These are phyloP conservation scores for Polytolypa hystricis DNA, from an alignment of 2,329 filamentous ascomycete species.

Conservation along the genomic window DNA sequence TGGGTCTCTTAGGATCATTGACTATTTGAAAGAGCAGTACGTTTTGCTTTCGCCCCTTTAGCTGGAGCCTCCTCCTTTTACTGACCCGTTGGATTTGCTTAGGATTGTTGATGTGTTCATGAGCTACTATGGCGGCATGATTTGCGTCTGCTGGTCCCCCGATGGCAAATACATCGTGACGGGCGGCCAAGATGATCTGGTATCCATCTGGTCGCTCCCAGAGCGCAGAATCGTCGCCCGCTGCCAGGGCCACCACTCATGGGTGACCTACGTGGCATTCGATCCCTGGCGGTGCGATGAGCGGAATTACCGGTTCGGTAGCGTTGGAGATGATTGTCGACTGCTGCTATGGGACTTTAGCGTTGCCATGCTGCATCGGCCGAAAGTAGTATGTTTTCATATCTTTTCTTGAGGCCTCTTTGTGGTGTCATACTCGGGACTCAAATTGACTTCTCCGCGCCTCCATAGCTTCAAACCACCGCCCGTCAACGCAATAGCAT, in stretches of 20 bases:
- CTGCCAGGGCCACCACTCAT: conserved; percentile 90
- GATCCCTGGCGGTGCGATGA: conserved; percentile 97
- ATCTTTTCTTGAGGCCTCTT: conserved; percentile 7
- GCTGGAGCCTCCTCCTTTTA: background rate
- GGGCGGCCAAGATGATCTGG: conserved; percentile 87
- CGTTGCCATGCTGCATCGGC: conserved; percentile 87
- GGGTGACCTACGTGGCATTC: conserved; percentile 87
- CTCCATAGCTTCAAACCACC: conserved; percentile 22
- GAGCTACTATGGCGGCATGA: conserved; percentile 87
- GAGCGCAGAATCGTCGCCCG: conserved; percentile 78
- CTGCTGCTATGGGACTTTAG: conserved; percentile 95
- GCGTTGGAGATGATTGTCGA: conserved; percentile 85
- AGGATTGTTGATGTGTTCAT: conserved; percentile 79
- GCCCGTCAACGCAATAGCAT: conserved; percentile 30
- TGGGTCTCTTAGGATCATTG: conserved; percentile 76
- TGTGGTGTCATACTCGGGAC: too few species aligned
- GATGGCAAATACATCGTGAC: conserved; percentile 94
- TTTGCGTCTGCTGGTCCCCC: conserved; percentile 93
- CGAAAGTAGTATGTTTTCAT: conserved; percentile 58
- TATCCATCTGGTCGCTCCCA: conserved; percentile 87
- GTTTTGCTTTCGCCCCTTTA: conserved; percentile 19
- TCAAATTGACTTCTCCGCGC: background rate
- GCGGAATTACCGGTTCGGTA: conserved; percentile 88
- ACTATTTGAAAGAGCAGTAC: conserved; percentile 82
- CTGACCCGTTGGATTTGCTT: conserved; percentile 5